Percentiles rank a stretch among this genome's conserved stretches.
Conservation (phyloP, 2,329 filamentous ascomycete species). For the Talaromyces sp. region DNA sequence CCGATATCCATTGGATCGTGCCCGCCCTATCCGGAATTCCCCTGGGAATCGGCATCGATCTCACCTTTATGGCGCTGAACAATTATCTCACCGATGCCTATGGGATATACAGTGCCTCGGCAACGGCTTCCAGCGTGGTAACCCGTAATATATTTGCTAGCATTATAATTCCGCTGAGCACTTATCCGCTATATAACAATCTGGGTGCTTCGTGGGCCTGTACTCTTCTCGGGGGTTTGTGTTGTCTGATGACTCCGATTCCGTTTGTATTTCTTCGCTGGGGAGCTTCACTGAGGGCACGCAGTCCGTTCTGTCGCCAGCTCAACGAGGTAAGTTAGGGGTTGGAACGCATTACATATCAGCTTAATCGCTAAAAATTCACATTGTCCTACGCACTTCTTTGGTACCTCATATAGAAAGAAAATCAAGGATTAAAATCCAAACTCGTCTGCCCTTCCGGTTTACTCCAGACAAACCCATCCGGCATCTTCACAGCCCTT, state of each 20-base stretch:
- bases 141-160: slow-evolving; percentile 48
- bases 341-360: background rate
- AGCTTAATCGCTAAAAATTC: background rate
- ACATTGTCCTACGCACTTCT: background rate
- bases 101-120: slow-evolving; percentile 57
- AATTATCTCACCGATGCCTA: slow-evolving; percentile 67
- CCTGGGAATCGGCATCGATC: slow-evolving; percentile 57
- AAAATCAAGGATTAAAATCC: background rate
- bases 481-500: background rate
- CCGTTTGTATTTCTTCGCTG: slow-evolving; percentile 35
- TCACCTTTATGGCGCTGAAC: slow-evolving; percentile 60
- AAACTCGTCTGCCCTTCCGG: background rate
- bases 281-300: slow-evolving; percentile 19
- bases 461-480: slow-evolving; percentile 3
- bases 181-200: slow-evolving; percentile 30
- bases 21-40: slow-evolving; percentile 57
- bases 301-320: slow-evolving; percentile 25
- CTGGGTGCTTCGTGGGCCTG: slow-evolving; percentile 38
- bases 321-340: slow-evolving; percentile 2
- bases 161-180: slow-evolving; percentile 50
- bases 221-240: slow-evolving; percentile 34
- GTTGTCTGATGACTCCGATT: slow-evolving; percentile 33
- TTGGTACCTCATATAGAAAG: background rate
- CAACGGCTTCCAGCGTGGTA: slow-evolving; percentile 48
- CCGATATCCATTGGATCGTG: slow-evolving; percentile 46